Conservation (phyloP, 768 basidiomycete genomes). For the Mycena galericulata region DNA sequence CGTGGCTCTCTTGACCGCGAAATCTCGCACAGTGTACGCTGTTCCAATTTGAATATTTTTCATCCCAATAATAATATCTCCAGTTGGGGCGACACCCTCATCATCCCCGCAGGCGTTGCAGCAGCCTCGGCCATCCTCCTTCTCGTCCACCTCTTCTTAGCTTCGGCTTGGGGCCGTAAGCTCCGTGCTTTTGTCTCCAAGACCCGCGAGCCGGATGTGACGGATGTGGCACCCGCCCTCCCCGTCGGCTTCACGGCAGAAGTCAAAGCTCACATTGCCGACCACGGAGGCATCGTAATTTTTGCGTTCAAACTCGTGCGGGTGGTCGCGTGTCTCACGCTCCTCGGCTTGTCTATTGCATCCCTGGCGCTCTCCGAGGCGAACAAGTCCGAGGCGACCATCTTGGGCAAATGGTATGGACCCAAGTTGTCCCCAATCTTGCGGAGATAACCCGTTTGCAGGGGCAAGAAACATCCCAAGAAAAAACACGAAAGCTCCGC, state of each 20-base stretch:
- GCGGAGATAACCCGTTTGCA: not conserved
- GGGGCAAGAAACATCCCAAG: constrained; percentile 44
- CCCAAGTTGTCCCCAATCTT: not conserved
- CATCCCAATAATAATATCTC: too few species aligned
- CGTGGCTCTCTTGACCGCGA: constrained; percentile 11
- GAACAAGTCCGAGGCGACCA: constrained; percentile 19
- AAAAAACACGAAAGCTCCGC: constrained; percentile 26
- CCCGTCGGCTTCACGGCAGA: constrained; percentile 46
- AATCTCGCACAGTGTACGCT: constrained; percentile 19
- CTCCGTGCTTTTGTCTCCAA: constrained; percentile 20
- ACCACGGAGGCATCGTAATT: constrained; percentile 59
- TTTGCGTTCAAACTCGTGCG: constrained; percentile 62
- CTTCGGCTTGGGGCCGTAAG: constrained; percentile 28
- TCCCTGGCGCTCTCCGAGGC: constrained; percentile 52
- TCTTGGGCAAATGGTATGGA: constrained; percentile 38
- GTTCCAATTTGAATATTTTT: not conserved
- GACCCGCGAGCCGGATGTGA: constrained; percentile 17
- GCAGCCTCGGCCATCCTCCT: constrained; percentile 49
- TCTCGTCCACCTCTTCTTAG: constrained; percentile 43
- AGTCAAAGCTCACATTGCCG: constrained; percentile 52
- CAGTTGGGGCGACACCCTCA: constrained; percentile 43
- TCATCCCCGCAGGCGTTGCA: constrained; percentile 52
- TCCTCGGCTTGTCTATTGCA: constrained; percentile 64
- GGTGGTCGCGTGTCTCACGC: constrained; percentile 55
- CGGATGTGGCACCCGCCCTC: constrained; percentile 32